Evolutionary conservation across 352 stramenopile genomes (phyloP).

Genomic region (Phytophthora constricta): DNA sequence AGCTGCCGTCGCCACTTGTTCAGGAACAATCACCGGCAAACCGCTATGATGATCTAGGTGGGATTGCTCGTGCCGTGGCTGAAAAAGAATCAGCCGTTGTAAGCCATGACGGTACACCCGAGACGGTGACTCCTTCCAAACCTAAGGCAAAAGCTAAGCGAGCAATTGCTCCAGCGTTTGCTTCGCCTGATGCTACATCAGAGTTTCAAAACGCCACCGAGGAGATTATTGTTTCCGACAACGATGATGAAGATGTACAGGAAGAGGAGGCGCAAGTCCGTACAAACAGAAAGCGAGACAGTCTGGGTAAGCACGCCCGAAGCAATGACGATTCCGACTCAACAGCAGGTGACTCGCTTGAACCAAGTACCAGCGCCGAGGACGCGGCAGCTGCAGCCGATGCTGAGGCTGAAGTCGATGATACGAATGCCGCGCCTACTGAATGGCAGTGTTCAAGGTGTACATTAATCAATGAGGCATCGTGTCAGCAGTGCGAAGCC

Average conservation of each 20-base stretch:
- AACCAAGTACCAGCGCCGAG: constrained; percentile 13
- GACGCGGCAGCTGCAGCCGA: constrained; percentile 10
- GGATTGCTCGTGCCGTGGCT: constrained; percentile 30
- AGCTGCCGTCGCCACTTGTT: constrained; percentile 55
- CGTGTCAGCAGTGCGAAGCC: constrained; percentile 60
- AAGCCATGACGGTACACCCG: constrained; percentile 1
- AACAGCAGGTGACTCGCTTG: constrained; percentile 25
- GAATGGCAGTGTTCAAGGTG: constrained; percentile 81
- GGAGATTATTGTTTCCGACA: constrained; percentile 43
- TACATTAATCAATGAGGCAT: constrained; percentile 80
- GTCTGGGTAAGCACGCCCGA: constrained; percentile 40
- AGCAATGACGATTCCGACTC: constrained; percentile 36
- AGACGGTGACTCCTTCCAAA: constrained; percentile 29
- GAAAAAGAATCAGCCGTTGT: constrained; percentile 22
- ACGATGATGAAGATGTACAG: constrained; percentile 24
- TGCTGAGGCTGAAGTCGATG: neutral
- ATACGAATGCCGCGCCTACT: constrained; percentile 22
- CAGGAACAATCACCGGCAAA: constrained; percentile 65
- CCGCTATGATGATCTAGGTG: constrained; percentile 50
- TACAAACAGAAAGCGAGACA: constrained; percentile 21
- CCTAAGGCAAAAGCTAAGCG: constrained; percentile 36
- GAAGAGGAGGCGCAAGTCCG: constrained; percentile 12
- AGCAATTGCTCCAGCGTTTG: constrained; percentile 49
- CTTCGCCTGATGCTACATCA: constrained; percentile 48
- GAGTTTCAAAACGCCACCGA: constrained; percentile 44